Conservation (phyloP, 2,329 filamentous ascomycete genomes). For the Colletotrichum salicis region DNA sequence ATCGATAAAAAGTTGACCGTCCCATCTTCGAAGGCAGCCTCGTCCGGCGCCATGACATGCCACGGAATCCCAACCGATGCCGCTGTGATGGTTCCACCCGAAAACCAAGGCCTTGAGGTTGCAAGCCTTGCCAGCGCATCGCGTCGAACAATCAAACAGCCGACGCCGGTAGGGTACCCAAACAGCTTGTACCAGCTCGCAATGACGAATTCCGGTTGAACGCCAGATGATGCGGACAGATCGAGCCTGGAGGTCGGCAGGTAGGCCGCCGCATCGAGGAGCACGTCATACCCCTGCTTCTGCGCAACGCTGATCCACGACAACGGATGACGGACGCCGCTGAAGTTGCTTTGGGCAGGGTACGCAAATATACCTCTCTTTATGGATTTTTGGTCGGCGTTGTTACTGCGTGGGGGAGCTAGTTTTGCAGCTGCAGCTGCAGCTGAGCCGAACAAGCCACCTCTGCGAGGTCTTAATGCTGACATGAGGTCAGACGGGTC, state of each 20-base stretch:
- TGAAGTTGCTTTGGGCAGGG: conserved; percentile 59
- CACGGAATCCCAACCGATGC: conserved; percentile 45
- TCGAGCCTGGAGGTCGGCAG: conserved; percentile 50
- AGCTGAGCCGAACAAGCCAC: conserved; percentile 2
- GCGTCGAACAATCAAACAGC: conserved; percentile 49
- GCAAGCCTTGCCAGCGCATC: conserved; percentile 44
- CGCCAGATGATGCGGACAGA: conserved; percentile 37
- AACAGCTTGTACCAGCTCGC: conserved; percentile 56
- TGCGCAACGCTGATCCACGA: conserved; percentile 49
- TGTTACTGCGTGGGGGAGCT: not conserved
- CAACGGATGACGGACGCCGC: conserved; percentile 54
- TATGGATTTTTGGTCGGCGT: no score
- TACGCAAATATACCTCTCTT: conserved; percentile 53
- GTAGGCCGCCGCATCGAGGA: conserved; percentile 53
- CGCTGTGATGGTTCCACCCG: conserved; percentile 50
- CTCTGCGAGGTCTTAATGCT: conserved; percentile 37
- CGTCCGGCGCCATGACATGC: conserved; percentile 43
- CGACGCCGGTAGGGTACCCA: conserved; percentile 54
- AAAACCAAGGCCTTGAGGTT: conserved; percentile 51
- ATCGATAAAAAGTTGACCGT: conserved; percentile 53
- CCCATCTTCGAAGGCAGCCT: conserved; percentile 52
- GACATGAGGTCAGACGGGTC: conserved; percentile 39
- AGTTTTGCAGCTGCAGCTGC: no score
- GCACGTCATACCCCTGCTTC: conserved; percentile 50
- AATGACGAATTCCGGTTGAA: conserved; percentile 52